Evolutionary conservation across 352 stramenopile genomes (phyloP), one percentile per base, ranked within the genome.

Genomic region (Pythium pyrilobum): DNA sequence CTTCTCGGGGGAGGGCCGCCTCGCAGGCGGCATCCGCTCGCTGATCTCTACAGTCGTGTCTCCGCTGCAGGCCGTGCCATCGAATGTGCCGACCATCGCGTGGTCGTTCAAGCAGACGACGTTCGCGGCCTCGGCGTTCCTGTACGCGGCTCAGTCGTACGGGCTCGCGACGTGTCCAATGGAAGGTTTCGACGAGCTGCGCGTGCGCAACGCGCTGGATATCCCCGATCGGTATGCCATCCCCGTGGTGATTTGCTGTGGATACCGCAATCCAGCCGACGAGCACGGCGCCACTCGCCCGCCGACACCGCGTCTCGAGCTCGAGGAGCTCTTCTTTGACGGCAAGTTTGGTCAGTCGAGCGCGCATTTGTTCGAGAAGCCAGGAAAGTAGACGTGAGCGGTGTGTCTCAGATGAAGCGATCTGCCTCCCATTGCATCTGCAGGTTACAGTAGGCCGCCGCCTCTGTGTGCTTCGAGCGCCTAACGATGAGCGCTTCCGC

Each of bases 81-180:
- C 72, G 10, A 75, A 70, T 24, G 82, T 86, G 28, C 76, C 81
- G 7, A 82, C 76, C 4, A 71, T 87, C 36, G 79, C 82, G 28
- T 95, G 82, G 82, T 72, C 81, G 1, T 89, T 81, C 67, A 95
- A 95, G 61, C 77, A 89, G 57, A 87, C 82, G 12, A 69, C 67
- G 24, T 79, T 95, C 44, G 85, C 79, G 13, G 85, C 81, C 0
- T 69, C 77, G 3, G 76, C 74, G 23, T 92, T 91, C 53, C 28
- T 93, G 28, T 74, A 84, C 18, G 85, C 85, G 0, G 81, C 82
- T 7, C 68, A 90, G 42, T 67, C 77, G 5, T 75, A 90, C 27
- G 81, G 77, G 0, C 58, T 95, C 3, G 70, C 66, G 46, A 91
- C 80, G 25, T 89, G 79, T 37, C 67, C 75, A 12, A 94, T 92